Base-by-base conservation (phyloP, 2,329 filamentous ascomycete species). In the Fonsecaea pugnacius region DNA sequence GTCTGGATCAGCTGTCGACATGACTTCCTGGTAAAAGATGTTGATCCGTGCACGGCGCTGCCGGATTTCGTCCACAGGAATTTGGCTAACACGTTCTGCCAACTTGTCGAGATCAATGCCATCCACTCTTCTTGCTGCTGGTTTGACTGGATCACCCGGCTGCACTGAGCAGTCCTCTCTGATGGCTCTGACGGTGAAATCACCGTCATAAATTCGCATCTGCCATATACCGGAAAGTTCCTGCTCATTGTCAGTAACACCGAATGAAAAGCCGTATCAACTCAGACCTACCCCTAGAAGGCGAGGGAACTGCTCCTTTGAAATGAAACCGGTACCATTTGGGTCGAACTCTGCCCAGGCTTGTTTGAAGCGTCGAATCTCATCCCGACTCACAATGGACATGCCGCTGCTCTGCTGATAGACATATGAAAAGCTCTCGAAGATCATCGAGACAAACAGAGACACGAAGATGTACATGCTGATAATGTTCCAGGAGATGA, bases 381-480 rank as follows among this genome's bases (percentile, higher is more conserved):
- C 95, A 72, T 97, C 92, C 69, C 95, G 86, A 72, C 92, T 96
- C 72, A 99, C 89, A 66, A 91, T 89, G 5, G 91, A 92, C 71
- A 97, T 84, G n/a, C 92, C 92, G 73, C 91, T 96, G 66, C 94
- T 97, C 68, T 92, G 87, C 79, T 99, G 96, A 76, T 98, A 99
- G 68, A 99, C 95, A 73, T 99, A 99, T 76, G 92, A 96, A 83
- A 99, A 99, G 78, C 93, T 98, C 80, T 99, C 95, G 79, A 96
- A 99, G 71, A 99, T 99, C 75, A 99, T 87, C 55, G 95, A 99
- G 64, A 99, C 94, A 77, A 99, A 99, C 74, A 99, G 81, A 74
- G 94, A 97, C 74, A 98, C 94, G 73, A 99, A 99, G 73, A 99
- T 96, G 79, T 99, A 99, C 95, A 99, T 99, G 90, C 94, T 98